phyloP scores from a whole-genome alignment of 768 basidiomycete genomes.

The Mycena chlorophos region DNA sequence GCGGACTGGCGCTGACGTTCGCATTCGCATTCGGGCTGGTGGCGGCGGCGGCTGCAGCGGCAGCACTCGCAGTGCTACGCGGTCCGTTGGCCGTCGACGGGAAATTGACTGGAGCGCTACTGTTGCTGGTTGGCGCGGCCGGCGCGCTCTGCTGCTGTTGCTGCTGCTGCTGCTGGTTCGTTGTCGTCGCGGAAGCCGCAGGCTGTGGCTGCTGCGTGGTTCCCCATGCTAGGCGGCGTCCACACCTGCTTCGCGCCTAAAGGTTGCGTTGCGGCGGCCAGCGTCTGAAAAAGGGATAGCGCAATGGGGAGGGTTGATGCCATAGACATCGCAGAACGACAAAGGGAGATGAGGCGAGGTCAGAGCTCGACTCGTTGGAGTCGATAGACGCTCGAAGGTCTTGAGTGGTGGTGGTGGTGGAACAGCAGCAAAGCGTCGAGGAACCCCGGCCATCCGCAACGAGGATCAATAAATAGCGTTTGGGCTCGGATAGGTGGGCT shows the following conservation, averaged over 20 bases:
- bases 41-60: conserved; percentile 18
- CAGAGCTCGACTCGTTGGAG: too few species aligned
- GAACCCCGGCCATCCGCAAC: not conserved
- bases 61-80: conserved; percentile 25
- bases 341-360: conserved; percentile 10
- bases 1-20: conserved; percentile 24
- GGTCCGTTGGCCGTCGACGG: conserved; percentile 31
- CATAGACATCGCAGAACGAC: conserved; percentile 32
- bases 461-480: not conserved
- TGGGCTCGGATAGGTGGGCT: conserved; percentile 14
- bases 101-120: conserved; percentile 30
- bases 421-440: not conserved
- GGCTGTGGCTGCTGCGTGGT: conserved; percentile 29
- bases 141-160: conserved; percentile 14
- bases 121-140: conserved; percentile 22
- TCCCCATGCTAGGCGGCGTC: conserved; percentile 22
- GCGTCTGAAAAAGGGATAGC: conserved; percentile 42
- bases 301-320: conserved; percentile 47
- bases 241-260: conserved; percentile 35
- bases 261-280: conserved; percentile 35
- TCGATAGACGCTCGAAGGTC: conserved; percentile 5
- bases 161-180: not conserved
- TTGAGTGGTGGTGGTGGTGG: not conserved
- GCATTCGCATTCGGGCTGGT: not conserved
- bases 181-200: conserved; percentile 21